phyloP scores from a whole-genome alignment of 1,284 basidiomycete genomes.

The Apiotrichum veenhuisii region DNA sequence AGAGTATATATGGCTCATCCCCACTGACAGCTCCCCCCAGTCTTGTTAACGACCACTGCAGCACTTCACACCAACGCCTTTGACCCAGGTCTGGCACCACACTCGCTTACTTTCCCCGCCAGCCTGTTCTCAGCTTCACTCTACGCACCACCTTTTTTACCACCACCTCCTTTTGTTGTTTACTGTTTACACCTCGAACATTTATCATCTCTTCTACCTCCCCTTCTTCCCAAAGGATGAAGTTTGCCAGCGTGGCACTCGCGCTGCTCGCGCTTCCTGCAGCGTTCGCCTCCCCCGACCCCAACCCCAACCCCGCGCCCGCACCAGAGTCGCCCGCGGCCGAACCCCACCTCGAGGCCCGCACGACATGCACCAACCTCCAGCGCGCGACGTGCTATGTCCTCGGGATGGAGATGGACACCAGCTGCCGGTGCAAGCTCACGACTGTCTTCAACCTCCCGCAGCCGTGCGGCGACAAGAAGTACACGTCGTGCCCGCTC shows the following conservation, averaged over 20 bases:
- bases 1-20: too few species aligned
- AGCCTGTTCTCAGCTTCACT: neutral
- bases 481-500: neutral
- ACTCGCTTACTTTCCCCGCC: too few species aligned
- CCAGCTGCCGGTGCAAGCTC: slow-evolving; percentile 4
- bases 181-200: neutral
- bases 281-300: neutral
- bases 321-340: neutral
- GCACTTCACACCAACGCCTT: too few species aligned
- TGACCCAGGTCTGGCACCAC: too few species aligned
- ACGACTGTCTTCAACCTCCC: neutral
- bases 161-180: too few species aligned
- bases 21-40: neutral
- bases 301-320: neutral
- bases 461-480: slow-evolving; percentile 1
- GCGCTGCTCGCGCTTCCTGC: slow-evolving; percentile 8
- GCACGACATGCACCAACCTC: neutral
- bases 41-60: neutral
- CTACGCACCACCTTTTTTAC: neutral
- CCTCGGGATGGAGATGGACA: slow-evolving; percentile 8
- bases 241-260: slow-evolving; percentile 3
- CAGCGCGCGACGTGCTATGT: slow-evolving; percentile 12
- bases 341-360: neutral
- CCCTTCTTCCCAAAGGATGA: slow-evolving; percentile 1
- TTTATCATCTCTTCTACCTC: neutral